Evolutionary conservation across 176 grass and related monocot genomes (phyloP).

Genomic region (Ensete glaucum): DNA sequence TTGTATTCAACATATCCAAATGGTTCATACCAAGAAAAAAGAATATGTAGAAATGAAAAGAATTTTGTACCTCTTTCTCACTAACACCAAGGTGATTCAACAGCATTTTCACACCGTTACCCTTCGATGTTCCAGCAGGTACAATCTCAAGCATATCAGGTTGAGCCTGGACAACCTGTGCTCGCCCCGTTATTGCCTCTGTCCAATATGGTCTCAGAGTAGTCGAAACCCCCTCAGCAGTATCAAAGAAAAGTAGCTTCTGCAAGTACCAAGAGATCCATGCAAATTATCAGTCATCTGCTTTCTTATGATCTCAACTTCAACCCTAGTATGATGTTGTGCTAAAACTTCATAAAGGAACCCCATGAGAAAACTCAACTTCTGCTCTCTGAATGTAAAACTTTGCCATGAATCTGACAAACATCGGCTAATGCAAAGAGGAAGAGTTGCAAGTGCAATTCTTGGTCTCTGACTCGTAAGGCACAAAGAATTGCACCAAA

Average conservation of each 20-base stretch:
- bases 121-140: constrained; percentile 75
- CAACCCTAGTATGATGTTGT: neutral
- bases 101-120: constrained; percentile 67
- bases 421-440: no score
- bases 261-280: constrained; percentile 25
- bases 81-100: constrained; percentile 67
- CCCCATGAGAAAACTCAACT: neutral
- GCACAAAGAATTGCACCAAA: no score
- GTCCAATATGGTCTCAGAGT: constrained; percentile 72
- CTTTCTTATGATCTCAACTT: neutral
- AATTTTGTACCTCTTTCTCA: constrained; percentile 52
- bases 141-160: constrained; percentile 98
- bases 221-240: constrained; percentile 51
- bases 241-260: constrained; percentile 90
- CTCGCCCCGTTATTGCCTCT: constrained; percentile 50
- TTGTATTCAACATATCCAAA: neutral
- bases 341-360: neutral
- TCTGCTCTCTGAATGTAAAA: no score
- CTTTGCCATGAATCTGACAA: no score
- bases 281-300: constrained; percentile 17
- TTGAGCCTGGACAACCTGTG: constrained; percentile 62
- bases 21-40: neutral
- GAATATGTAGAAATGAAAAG: constrained; percentile 8
- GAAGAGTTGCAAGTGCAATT: no score
- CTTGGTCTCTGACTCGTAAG: no score